Evolutionary conservation across 2,329 filamentous ascomycete genomes (phyloP), one percentile per base, ranked within the genome.

Genomic region (Tolypocladium tropicale): DNA sequence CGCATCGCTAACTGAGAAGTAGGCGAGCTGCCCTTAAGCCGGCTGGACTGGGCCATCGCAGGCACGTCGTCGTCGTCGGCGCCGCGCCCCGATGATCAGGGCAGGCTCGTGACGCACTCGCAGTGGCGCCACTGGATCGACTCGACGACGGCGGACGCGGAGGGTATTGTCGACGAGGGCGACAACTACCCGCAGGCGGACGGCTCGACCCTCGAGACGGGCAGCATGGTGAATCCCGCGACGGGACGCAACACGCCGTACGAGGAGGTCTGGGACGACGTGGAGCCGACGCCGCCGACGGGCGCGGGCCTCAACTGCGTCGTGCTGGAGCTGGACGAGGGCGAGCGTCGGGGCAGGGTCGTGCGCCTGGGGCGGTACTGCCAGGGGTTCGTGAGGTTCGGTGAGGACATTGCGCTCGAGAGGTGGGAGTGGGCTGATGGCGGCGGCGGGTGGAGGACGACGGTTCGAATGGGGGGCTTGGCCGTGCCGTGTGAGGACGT

Each of bases 31-130:
- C 57, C 64, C 0, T 48, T 64, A 9, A 60, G 67, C 21, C 63
- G 72, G 0, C 72, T 88, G 2, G 83, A 88, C 61, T 88, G 85
- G 85, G 84, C 79, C 4, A 84, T 88, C 60, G 81, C 80, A 0
- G 85, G 85, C 2, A 75, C 68, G 1, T 80, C 81, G 0, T 72
- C 71, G 0, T 76, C 73, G 0, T 59, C 62, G 32, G 56, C 62
- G 6, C 21, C 36, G 36, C 58, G 59, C 12, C 58, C 63, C 5
- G 62, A 70, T 39, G 65, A 65, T 43, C 57, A 62, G 10, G 65
- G 65, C 34, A 58, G 46, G 25, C 46, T n/a, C 16, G 1, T 49
- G 16, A 66, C 63, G 1, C 74, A 72, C 61, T 73, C 74, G 0
- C 68, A 64, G 0, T 88, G 83, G 78, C 65, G 66, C 3, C 84